Base-by-base conservation (phyloP, 163 green algal species). In the Prototheca cutis region DNA sequence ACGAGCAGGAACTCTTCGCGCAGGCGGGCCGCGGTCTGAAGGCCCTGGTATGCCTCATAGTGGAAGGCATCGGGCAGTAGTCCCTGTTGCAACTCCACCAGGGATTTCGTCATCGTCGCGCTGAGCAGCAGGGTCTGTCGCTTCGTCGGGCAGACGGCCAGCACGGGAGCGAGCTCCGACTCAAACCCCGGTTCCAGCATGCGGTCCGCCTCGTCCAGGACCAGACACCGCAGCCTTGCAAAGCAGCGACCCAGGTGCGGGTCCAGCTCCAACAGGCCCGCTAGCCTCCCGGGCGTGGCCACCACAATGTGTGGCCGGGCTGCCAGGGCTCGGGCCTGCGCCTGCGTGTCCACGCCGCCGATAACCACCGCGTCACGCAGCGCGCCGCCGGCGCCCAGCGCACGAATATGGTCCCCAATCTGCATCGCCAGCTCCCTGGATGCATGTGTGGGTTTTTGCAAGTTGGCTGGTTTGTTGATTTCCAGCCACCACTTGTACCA, bases 391-490 rank as follows among this genome's bases (percentile, higher is more conserved):
- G 83, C 78, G 1, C 85, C 86, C 47, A 96, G 74, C 0, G 84
- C 88, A 13, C 76, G 61, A 40, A 95, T 94, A 67, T 95, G 87
- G 47, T 96, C 88, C 18, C 71, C 80, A 8, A 95, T 75, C 72
- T 96, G 89, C 47, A 91, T 84, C 7, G 89, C 89, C 33, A 96
- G 77, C 75, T 96, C 89, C 67, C 88, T 91, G 80, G n/a, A n/a
- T n/a, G n/a, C n/a, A n/a, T n/a, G n/a, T n/a, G n/a, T n/a, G n/a
- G n/a, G n/a, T n/a, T n/a, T n/a, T n/a, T n/a, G n/a, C n/a, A n/a
- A n/a, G n/a, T n/a, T n/a, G n/a, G n/a, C n/a, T n/a, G n/a, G n/a
- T n/a, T n/a, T n/a, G n/a, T n/a, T n/a, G n/a, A n/a, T n/a, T n/a
- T n/a, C n/a, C n/a, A n/a, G n/a, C n/a, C n/a, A n/a, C n/a, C n/a